phyloP scores from a whole-genome alignment of 2,329 filamentous ascomycete genomes.

The Cladosporium sp. region DNA sequence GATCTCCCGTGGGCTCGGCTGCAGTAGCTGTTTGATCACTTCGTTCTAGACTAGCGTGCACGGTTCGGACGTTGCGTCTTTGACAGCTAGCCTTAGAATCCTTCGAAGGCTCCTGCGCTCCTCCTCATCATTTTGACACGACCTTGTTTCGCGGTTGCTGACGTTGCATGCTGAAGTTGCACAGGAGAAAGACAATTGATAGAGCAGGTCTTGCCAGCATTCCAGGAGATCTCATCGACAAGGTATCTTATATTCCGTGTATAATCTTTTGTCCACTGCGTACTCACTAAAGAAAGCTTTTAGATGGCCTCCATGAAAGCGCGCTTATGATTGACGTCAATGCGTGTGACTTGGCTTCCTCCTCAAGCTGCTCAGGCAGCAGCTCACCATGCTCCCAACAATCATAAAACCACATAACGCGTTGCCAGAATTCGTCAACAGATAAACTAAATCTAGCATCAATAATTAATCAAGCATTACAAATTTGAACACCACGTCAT shows the following conservation, averaged over 20 bases:
- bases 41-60: neutral
- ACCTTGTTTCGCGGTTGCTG: neutral
- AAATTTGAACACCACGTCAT: neutral
- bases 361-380: neutral
- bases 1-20: too few species aligned
- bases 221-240: neutral
- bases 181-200: neutral
- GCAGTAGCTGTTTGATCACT: neutral
- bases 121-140: neutral
- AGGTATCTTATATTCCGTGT: neutral
- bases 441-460: neutral
- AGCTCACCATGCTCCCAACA: neutral
- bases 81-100: neutral
- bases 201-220: neutral
- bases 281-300: neutral
- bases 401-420: neutral
- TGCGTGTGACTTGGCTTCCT: neutral
- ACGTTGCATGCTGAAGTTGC: neutral
- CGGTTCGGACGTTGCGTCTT: neutral
- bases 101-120: neutral
- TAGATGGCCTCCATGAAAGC: neutral
- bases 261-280: neutral
- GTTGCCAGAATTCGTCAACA: neutral
- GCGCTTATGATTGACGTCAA: neutral
- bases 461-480: neutral